Percentiles rank a stretch among this genome's conserved stretches.
phyloP scores from a whole-genome alignment of 2,329 filamentous ascomycete species.

The Epichloe gansuensis region DNA sequence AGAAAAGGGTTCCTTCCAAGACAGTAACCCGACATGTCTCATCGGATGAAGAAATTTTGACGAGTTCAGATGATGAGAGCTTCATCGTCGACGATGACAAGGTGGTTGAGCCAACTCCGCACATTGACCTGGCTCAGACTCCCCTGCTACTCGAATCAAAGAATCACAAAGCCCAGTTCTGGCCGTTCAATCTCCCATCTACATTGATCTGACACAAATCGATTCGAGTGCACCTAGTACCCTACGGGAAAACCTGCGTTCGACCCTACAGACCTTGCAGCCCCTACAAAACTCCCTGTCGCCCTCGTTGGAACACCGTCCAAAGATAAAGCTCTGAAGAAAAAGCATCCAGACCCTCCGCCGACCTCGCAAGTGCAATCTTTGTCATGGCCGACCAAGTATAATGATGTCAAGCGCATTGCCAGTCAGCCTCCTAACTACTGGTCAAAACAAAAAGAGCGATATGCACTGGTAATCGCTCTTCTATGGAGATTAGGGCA shows the following conservation, averaged over 20 bases:
- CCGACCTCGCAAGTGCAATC: background rate
- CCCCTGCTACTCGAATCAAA: background rate
- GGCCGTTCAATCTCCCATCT: constrained; percentile 10
- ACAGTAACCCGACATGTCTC: constrained; percentile 21
- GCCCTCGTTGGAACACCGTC: background rate
- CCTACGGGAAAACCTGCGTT: background rate
- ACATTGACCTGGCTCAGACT: background rate
- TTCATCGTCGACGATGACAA: constrained; percentile 32
- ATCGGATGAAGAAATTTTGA: constrained; percentile 29
- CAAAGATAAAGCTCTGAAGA: background rate
- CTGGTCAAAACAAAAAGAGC: constrained; percentile 18
- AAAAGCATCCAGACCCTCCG: background rate
- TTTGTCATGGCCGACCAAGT: constrained; percentile 2
- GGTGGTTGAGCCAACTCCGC: background rate
- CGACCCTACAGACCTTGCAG: constrained; percentile 13
- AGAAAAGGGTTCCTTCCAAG: constrained; percentile 3
- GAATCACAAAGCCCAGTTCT: constrained; percentile 5
- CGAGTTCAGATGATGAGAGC: constrained; percentile 34
- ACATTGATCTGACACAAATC: constrained; percentile 19
- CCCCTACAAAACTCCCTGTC: constrained; percentile 8
- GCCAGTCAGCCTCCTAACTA: constrained; percentile 8
- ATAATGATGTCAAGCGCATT: constrained; percentile 10
- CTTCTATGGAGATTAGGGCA: constrained; percentile 20
- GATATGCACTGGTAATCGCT: constrained; percentile 18
- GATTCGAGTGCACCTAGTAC: constrained; percentile 8